Evolutionary conservation across 192 early-diverging fungal species (phyloP).

Genomic region (Chytriomyces hyalinus): DNA sequence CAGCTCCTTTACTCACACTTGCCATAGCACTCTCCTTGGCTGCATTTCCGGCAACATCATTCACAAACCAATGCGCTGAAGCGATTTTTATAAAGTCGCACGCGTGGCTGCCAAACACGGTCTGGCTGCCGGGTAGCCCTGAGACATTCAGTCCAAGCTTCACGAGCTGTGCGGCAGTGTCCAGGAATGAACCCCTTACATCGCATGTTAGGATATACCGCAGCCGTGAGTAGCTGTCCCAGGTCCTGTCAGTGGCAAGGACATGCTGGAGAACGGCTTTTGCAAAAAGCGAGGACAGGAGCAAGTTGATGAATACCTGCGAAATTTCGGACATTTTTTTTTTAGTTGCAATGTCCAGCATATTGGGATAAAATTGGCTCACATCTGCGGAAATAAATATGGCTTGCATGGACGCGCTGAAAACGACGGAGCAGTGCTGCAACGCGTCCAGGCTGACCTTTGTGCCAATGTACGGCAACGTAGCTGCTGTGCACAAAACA

Average conservation of each 20-base stretch:
- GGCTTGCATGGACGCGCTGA: conserved; percentile 12
- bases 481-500: conserved; percentile 25
- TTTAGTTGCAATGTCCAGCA: neutral
- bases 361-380: neutral
- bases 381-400: conserved; percentile 33
- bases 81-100: conserved; percentile 37
- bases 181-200: conserved; percentile 29
- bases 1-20: neutral
- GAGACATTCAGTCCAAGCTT: conserved; percentile 26
- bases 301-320: conserved; percentile 34
- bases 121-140: neutral
- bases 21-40: neutral
- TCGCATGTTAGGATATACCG: conserved; percentile 30
- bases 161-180: conserved; percentile 31
- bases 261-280: conserved; percentile 26
- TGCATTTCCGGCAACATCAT: conserved; percentile 26
- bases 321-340: conserved; percentile 8
- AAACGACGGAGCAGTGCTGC: conserved; percentile 26
- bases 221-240: conserved; percentile 16
- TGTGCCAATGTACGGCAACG: conserved; percentile 28
- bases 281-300: conserved; percentile 30
- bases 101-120: conserved; percentile 28
- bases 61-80: conserved; percentile 38
- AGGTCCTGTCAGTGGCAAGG: conserved; percentile 24
- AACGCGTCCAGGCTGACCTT: conserved; percentile 1